These are phyloP conservation scores for Fraxinus angustifolia DNA, from an alignment of 305 asterid genomes.

Conservation along the genomic window DNA sequence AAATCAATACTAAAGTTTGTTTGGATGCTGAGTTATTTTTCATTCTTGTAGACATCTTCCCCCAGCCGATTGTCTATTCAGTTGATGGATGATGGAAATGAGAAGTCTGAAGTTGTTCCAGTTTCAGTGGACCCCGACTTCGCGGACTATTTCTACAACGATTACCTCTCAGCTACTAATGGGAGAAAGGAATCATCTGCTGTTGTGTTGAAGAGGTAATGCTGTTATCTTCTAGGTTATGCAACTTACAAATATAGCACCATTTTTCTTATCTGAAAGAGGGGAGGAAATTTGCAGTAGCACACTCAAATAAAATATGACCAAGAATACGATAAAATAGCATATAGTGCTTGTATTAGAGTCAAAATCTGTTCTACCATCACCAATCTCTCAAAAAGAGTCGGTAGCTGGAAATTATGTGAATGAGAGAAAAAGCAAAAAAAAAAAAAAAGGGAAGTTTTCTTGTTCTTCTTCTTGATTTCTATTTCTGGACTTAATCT, in stretches of 20 bases:
- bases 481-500: conserved; percentile 3
- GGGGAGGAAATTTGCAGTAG: background rate
- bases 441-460: background rate
- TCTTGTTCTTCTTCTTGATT: background rate
- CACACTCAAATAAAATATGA: conserved; percentile 7
- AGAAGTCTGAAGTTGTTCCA: conserved; percentile 89
- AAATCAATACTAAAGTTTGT: conserved; percentile 15
- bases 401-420: background rate
- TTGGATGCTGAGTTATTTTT: conserved; percentile 32
- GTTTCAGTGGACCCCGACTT: conserved; percentile 89
- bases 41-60: conserved; percentile 56
- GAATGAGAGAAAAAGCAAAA: background rate
- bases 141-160: conserved; percentile 67
- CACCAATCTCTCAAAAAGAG: background rate
- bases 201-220: conserved; percentile 70
- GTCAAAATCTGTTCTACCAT: background rate
- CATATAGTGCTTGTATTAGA: background rate
- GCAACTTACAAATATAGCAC: background rate
- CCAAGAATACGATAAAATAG: conserved; percentile 2
- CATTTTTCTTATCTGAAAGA: background rate
- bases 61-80: conserved; percentile 76
- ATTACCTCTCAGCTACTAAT: conserved; percentile 67
- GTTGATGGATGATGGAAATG: conserved; percentile 88
- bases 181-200: conserved; percentile 68
- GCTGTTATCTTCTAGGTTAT: background rate